phyloP scores from a whole-genome alignment of 2,329 filamentous ascomycete species.

The Beauveria bassiana region DNA sequence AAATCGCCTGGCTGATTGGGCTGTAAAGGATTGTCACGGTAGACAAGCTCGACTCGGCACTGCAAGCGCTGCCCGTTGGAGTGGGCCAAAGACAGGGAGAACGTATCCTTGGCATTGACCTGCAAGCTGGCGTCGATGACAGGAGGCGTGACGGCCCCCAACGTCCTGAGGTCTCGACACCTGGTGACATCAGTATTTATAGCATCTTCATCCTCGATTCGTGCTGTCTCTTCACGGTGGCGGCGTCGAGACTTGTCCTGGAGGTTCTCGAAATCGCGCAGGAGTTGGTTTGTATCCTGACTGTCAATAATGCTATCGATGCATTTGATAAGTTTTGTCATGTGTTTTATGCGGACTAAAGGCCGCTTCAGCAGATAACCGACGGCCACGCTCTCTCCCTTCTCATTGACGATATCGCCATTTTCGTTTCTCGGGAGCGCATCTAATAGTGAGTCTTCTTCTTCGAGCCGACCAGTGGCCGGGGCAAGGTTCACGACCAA shows the following conservation, averaged over 20 bases:
- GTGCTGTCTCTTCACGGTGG: conserved; percentile 59
- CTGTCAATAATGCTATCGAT: conserved; percentile 49
- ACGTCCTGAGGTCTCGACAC: conserved; percentile 68
- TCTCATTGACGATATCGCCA: conserved; percentile 60
- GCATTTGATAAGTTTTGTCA: conserved; percentile 73
- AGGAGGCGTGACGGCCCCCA: conserved; percentile 63
- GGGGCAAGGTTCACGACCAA: conserved; percentile 89
- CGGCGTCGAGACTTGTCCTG: conserved; percentile 67
- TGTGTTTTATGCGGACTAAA: conserved; percentile 77
- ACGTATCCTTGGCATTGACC: conserved; percentile 84
- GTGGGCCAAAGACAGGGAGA: conserved; percentile 76
- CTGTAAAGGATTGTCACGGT: conserved; percentile 70
- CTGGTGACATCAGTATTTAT: conserved; percentile 73
- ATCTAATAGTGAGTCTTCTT: conserved; percentile 52
- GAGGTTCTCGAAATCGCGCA: conserved; percentile 56
- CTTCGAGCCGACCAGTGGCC: conserved; percentile 42
- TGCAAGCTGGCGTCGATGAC: conserved; percentile 69
- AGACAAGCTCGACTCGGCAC: conserved; percentile 79
- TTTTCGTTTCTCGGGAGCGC: conserved; percentile 54
- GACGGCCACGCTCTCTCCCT: conserved; percentile 89
- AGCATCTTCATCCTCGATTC: conserved; percentile 76
- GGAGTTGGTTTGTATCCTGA: conserved; percentile 33
- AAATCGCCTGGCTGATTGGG: conserved; percentile 68
- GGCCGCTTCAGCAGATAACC: conserved; percentile 87
- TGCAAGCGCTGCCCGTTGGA: conserved; percentile 85